These are phyloP conservation scores for Corymbia calophylla DNA, from an alignment of 441 rosid genomes.

Conservation along the genomic window DNA sequence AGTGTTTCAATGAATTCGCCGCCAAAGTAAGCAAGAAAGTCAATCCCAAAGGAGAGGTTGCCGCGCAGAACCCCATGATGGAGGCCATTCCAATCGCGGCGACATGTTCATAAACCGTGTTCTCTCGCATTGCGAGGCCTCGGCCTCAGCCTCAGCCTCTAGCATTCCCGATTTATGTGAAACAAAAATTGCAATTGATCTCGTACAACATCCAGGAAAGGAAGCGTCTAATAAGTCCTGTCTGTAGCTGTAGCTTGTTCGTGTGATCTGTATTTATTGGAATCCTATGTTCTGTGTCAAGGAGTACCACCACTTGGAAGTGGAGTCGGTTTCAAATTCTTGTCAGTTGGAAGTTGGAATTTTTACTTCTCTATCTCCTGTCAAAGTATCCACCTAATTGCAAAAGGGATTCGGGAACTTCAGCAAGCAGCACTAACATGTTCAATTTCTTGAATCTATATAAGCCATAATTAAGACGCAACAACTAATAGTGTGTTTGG, in stretches of 20 bases:
- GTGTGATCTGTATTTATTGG: neutral
- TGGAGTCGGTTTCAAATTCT: neutral
- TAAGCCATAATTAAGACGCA: neutral
- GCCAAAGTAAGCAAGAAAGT: slow-evolving; percentile 5
- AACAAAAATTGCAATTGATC: neutral
- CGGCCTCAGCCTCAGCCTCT: neutral
- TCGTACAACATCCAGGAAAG: neutral
- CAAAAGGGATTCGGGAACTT: neutral
- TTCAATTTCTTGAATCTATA: neutral
- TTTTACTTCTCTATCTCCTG: neutral
- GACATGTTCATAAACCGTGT: slow-evolving; percentile 7
- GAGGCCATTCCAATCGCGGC: slow-evolving; percentile 24
- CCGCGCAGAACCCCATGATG: slow-evolving; percentile 9
- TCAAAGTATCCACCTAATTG: neutral
- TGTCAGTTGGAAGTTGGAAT: neutral
- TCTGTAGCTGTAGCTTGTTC: neutral
- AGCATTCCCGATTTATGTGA: neutral
- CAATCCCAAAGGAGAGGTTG: neutral
- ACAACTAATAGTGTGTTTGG: too few species aligned
- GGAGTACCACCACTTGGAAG: neutral
- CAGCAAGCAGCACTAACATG: too few species aligned
- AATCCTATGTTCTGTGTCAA: neutral
- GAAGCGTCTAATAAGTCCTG: neutral
- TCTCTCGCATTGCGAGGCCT: neutral
- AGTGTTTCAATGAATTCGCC: slow-evolving; percentile 29